Conservation (phyloP, 2,329 filamentous ascomycete species). For the Ophiostoma fasciatum region DNA sequence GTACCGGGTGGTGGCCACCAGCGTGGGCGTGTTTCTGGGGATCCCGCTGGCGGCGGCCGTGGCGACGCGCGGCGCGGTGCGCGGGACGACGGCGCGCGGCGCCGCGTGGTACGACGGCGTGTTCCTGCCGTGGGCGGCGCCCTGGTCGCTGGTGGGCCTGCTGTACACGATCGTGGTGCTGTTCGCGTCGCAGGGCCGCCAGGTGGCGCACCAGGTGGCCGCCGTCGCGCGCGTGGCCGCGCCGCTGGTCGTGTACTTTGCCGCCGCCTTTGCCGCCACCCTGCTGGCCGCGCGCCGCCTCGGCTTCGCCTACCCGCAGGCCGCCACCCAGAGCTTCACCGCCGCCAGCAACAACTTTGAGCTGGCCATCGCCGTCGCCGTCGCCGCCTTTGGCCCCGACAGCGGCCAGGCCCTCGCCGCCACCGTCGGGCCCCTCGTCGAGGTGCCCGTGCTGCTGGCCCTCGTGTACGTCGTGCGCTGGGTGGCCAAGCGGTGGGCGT, state of each 20-base stretch:
- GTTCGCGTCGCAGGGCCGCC: conserved; percentile 65
- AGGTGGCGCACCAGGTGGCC: conserved; percentile 70
- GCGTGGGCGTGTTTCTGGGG: conserved; percentile 71
- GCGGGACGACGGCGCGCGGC: conserved; percentile 35
- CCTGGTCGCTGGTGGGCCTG: conserved; percentile 67
- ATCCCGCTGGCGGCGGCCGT: conserved; percentile 71
- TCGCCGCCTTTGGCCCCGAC: conserved; percentile 62
- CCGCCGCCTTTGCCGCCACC: conserved; percentile 57
- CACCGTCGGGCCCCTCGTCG: conserved; percentile 73
- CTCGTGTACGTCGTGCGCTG: conserved; percentile 61
- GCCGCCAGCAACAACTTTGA: conserved; percentile 92
- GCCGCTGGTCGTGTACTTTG: conserved; percentile 70
- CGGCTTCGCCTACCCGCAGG: conserved; percentile 60
- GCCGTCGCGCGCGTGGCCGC: conserved; percentile 69
- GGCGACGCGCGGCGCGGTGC: conserved; percentile 53
- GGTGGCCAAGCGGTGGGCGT: conserved; percentile 38
- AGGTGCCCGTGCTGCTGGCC: conserved; percentile 66
- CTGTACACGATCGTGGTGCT: conserved; percentile 78
- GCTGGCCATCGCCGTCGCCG: conserved; percentile 74
- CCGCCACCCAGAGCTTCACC: conserved; percentile 70
- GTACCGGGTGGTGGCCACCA: conserved; percentile 59
- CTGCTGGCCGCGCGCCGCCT: conserved; percentile 44
- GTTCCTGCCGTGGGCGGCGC: conserved; percentile 56
- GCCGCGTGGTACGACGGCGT: conserved; percentile 47
- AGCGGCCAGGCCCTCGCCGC: conserved; percentile 70